A percentile compares a stretch with the other conserved stretches of the same genome.
Evolutionary conservation across 2,329 filamentous ascomycete species (phyloP).

Genomic region (Pseudogymnoascus sp.): DNA sequence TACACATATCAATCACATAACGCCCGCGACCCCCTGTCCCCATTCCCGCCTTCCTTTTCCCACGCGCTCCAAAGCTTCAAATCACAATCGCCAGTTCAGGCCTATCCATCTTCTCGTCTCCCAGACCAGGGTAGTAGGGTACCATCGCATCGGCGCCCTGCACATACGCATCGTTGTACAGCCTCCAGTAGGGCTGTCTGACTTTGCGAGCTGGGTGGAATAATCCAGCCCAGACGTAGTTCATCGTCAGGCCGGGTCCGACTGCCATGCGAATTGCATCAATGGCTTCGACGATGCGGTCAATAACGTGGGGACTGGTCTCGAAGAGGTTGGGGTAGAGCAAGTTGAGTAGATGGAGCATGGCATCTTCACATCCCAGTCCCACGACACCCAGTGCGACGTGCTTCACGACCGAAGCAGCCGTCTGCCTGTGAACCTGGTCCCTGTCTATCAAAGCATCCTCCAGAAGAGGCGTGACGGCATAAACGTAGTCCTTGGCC

Average conservation of each 20-base stretch:
- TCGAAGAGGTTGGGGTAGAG: constrained; percentile 97
- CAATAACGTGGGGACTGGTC: constrained; percentile 95
- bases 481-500: constrained; percentile 99
- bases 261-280: constrained; percentile 92
- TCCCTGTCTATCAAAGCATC: constrained; percentile 96
- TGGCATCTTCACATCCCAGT: constrained; percentile 93
- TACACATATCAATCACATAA: neutral
- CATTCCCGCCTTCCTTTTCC: neutral
- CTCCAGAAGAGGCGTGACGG: constrained; percentile 88
- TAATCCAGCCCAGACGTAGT: constrained; percentile 95
- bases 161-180: constrained; percentile 97
- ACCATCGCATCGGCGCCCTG: constrained; percentile 90
- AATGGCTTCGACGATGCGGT: constrained; percentile 94
- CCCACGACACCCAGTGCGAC: constrained; percentile 96
- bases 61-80: constrained; percentile 32
- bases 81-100: constrained; percentile 77
- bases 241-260: constrained; percentile 85
- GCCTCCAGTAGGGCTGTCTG: constrained; percentile 84
- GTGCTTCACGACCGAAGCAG: constrained; percentile 94
- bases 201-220: constrained; percentile 97
- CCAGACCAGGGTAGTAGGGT: constrained; percentile 84
- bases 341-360: constrained; percentile 94
- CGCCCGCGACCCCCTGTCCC: neutral
- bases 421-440: constrained; percentile 95
- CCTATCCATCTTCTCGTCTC: constrained; percentile 69